Evolutionary conservation across 2,329 filamentous ascomycete species (phyloP), one percentile per base, ranked within the genome.

Genomic region (Graphilbum fragrans): DNA sequence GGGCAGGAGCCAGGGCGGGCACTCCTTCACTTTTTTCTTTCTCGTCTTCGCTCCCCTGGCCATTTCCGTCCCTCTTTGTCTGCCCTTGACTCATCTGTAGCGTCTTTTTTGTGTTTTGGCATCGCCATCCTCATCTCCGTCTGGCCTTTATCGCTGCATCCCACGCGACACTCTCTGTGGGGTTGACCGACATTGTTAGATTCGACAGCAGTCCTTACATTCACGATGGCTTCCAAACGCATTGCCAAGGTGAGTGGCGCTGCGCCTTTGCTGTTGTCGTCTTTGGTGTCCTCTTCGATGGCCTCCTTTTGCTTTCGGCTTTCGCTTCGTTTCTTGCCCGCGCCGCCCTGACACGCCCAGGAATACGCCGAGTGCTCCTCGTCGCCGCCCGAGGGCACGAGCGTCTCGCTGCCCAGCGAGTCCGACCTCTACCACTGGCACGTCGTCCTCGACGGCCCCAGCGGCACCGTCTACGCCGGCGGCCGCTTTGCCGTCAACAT

Each of bases 401-500:
- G 55, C 44, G 52, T 76, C 53, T 31, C 53, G 44, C 66, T 75
- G 17, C 58, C 67, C 41, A 55, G 59, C 47, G 65, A 69, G 47
- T 49, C 61, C 37, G 58, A 72, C 57, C 58, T 77, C 41, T 63
- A 70, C 62, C 63, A 54, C 32, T 77, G 73, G 73, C 62, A 67
- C 56, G 55, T 72, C 47, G 59, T 56, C 16, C 59, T 77, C 43
- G 33, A 52, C 3, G 69, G 69, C 2, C 70, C 72, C 1, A 38
- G 61, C 3, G 45, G 49, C 29, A 65, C 66, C 3, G 53, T 62
- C 49, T 77, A 74, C 63, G 55, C 60, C 68, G 80, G 77, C 52
- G 87, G 87, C 55, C 66, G 65, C 50, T 95, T 86, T 72, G 74
- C 75, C 50, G 64, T 95, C 46, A 63, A 79, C 47, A 69, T 94